Evolutionary conservation across 306 rosid genomes (phyloP), one percentile per base, ranked within the genome.

Genomic region (Prunus campanulata): DNA sequence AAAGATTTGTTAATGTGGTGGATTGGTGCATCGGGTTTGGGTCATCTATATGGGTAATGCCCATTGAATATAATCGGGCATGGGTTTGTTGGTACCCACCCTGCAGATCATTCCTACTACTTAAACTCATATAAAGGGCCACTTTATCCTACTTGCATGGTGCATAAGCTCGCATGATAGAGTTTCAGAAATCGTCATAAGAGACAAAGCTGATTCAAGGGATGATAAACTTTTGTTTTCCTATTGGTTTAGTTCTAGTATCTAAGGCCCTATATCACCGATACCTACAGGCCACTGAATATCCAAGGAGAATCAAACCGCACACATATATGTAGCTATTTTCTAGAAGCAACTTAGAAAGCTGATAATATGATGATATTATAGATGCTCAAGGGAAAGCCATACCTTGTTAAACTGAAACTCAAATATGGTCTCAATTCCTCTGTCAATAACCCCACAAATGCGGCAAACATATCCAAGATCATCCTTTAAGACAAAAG

Each of bases 401-500:
- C 74, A 42, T 70, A 83, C 90, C 88, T 86, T 88, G 87, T 68
- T 78, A 81, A 88, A 95, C 79, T 89, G 97, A 74, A 88, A 95
- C 92, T 95, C 99, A 79, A 92, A 90, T 64, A 95, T 89, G 46
- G 89, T 88, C 72, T 95, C 99, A 54, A 95, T 95, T 54, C 85
- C 84, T 78, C 79, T 86, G 80, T 79, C 92, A 56, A 95, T 87
- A 61, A 90, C 80, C 74, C 99, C 97, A 78, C 99, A 95, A 69
- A 92, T 82, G 1, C 97, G 97, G 54, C 97, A 95, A 79, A 92
- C 99, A 77, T 88, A 87, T 55, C 99, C 99, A 79, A 92, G 74
- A 79, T 95, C 99, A 47, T 95, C 99, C 85, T 91, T 95, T 60
- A 95, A 85, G 81, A 95, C 83, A 74, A 82, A 95, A 82, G 96